Conservation (phyloP, 2,329 filamentous ascomycete genomes). For the Fusarium liriodendri region DNA sequence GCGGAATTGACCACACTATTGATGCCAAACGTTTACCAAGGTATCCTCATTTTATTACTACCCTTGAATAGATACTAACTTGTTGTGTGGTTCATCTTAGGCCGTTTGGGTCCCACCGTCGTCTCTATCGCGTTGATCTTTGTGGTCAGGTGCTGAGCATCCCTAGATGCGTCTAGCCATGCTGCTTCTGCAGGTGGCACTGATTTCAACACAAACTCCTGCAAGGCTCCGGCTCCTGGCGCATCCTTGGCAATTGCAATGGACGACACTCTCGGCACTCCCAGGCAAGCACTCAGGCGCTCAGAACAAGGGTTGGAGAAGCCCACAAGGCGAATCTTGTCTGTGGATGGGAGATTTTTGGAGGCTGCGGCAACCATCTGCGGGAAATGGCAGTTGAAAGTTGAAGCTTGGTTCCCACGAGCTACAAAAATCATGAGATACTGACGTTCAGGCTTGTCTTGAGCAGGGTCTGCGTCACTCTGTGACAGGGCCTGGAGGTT, state of each 20-base stretch:
- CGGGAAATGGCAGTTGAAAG: conserved; percentile 70
- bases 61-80: not conserved
- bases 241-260: conserved; percentile 69
- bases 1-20: not conserved
- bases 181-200: conserved; percentile 64
- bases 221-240: conserved; percentile 66
- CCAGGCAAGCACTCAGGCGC: conserved; percentile 66
- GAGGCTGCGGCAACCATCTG: conserved; percentile 65
- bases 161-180: conserved; percentile 58
- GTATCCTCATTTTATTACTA: not conserved
- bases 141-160: conserved; percentile 45
- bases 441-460: conserved; percentile 9
- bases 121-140: conserved; percentile 52
- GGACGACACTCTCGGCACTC: conserved; percentile 73
- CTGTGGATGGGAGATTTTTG: conserved; percentile 49
- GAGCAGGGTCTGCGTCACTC: not conserved
- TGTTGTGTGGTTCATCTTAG: conserved; percentile 10
- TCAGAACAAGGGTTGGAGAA: conserved; percentile 71
- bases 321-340: conserved; percentile 68
- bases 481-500: conserved; percentile 61
- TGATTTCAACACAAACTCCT: conserved; percentile 64
- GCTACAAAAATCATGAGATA: conserved; percentile 69
- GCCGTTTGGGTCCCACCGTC: conserved; percentile 48
- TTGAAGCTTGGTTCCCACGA: conserved; percentile 66
- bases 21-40: not conserved